Evolutionary conservation across 768 basidiomycete genomes (phyloP), one percentile per base, ranked within the genome.

Genomic region (Boletus bicolor): DNA sequence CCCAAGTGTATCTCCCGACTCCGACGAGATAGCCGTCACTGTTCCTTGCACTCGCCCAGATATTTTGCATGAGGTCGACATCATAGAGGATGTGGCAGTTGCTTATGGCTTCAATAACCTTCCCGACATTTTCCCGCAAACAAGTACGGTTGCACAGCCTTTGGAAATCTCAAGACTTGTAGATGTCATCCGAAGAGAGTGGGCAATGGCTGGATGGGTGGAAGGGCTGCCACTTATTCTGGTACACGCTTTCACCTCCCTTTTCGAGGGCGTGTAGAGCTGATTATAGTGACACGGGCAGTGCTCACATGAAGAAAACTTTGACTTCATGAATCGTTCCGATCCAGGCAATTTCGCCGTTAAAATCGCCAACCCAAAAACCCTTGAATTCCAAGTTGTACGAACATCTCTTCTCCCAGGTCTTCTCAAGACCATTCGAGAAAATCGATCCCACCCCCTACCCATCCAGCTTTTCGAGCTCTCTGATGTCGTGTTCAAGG

Each of bases 251-350:
- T 44, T 42, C 46, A 19, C 10, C 52, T 32, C 28, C 28, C 4
- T 45, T 51, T 46, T 28, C 1, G 42, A 24, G 15, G 21, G 37
- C 24, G 2, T 24, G n/a, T n/a, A 44, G 28, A 38, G 19, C 51
- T 65, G 41, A 69, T 21, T 9, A 41, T 8, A 0, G 7, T 39
- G 35, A 47, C 28, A 28, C 56, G 26, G 43, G 42, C 65, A 98
- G 94, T 99, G 96, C 75, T 98, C 96, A 11, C 93, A 94, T 66
- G 96, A 98, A 72, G 97, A 99, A 75, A 98, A 98, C 76, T 99
- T 98, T 68, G 88, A 84, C 48, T 94, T 86, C 78, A 79, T 99
- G 59, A 97, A 97, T 76, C 88, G 86, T 56, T 67, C 76, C 32
- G 96, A 98, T 72, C 88, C 91, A 60, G 85, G 86, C 39, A 82